A percentile compares a stretch with the other conserved stretches of the same genome.
Evolutionary conservation across 1,139 yeast genomes (phyloP).

Genomic region (Ogataea hybrid): DNA sequence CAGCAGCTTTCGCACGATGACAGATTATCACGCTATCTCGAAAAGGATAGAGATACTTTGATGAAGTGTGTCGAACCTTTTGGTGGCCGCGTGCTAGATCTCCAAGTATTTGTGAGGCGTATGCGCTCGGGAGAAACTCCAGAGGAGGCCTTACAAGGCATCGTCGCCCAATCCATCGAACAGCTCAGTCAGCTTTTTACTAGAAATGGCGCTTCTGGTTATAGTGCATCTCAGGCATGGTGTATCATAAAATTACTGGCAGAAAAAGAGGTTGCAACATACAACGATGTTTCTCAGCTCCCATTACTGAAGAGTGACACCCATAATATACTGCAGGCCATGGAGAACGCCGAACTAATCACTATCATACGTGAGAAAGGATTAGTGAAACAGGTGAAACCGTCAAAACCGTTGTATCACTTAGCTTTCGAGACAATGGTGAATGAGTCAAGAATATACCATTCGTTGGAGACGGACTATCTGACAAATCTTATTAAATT

Average conservation of each 20-base stretch:
- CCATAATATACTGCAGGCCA: slow-evolving; percentile 55
- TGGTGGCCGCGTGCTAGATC: slow-evolving; percentile 94
- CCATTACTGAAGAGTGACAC: slow-evolving; percentile 66
- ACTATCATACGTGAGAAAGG: slow-evolving; percentile 73
- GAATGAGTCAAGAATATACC: slow-evolving; percentile 53
- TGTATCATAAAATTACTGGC: slow-evolving; percentile 66
- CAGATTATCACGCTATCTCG: slow-evolving; percentile 8
- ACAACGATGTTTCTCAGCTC: slow-evolving; percentile 50
- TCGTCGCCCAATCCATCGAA: slow-evolving; percentile 81
- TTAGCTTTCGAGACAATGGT: slow-evolving; percentile 76
- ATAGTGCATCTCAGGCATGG: slow-evolving; percentile 90
- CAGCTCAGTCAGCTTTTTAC: slow-evolving; percentile 82
- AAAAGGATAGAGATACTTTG: slow-evolving; percentile 34
- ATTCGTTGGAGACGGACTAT: slow-evolving; percentile 63
- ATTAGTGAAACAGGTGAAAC: slow-evolving; percentile 57
- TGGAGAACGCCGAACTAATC: slow-evolving; percentile 80
- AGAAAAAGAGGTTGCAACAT: slow-evolving; percentile 42
- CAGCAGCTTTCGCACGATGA: slow-evolving; percentile 48
- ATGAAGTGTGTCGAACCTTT: slow-evolving; percentile 66
- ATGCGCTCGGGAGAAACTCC: slow-evolving; percentile 86
- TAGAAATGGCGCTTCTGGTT: slow-evolving; percentile 36
- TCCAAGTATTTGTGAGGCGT: slow-evolving; percentile 87
- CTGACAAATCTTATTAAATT: slow-evolving; percentile 50
- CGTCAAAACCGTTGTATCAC: slow-evolving; percentile 82
- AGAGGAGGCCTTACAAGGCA: slow-evolving; percentile 67